A percentile compares a stretch with the other conserved stretches of the same genome.
Evolutionary conservation across 2,329 filamentous ascomycete species (phyloP).

Genomic region (Penicillium sp.): DNA sequence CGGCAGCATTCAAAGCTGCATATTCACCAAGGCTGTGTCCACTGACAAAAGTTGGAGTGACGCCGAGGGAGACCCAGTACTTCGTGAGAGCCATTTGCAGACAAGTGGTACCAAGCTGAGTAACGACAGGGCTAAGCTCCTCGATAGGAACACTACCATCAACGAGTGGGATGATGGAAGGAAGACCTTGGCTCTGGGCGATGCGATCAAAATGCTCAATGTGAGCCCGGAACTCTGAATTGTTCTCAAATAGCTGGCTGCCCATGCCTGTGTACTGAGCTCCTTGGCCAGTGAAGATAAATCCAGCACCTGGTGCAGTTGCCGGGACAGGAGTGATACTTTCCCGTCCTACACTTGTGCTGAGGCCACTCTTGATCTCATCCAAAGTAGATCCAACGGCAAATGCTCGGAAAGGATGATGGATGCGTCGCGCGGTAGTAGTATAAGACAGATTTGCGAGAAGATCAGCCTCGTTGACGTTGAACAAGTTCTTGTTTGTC

Average conservation of each 20-base stretch:
- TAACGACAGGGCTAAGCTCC: conserved; percentile 28
- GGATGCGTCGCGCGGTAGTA: conserved; percentile 62
- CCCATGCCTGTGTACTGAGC: conserved; percentile 42
- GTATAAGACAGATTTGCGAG: conserved; percentile 67
- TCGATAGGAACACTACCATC: conserved; percentile 27
- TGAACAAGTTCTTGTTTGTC: conserved; percentile 46
- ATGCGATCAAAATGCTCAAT: conserved; percentile 39
- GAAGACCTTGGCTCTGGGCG: conserved; percentile 32
- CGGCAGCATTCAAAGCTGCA: conserved; percentile 45
- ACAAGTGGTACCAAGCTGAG: conserved; percentile 46
- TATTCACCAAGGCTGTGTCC: conserved; percentile 51
- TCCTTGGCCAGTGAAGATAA: conserved; percentile 45
- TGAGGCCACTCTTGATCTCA: conserved; percentile 21
- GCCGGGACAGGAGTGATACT: conserved; percentile 23
- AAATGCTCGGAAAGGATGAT: conserved; percentile 42
- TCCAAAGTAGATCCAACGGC: conserved; percentile 29
- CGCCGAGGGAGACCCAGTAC: conserved; percentile 35
- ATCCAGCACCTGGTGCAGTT: conserved; percentile 25
- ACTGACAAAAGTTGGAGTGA: conserved; percentile 44
- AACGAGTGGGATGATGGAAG: conserved; percentile 32
- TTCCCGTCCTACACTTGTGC: conserved; percentile 22
- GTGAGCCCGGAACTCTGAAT: conserved; percentile 33
- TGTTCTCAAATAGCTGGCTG: conserved; percentile 26
- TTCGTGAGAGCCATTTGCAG: conserved; percentile 48
- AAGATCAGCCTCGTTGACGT: conserved; percentile 44